Evolutionary conservation across 345 rosid species (phyloP).

Genomic region (Raphanus raphanistrum): DNA sequence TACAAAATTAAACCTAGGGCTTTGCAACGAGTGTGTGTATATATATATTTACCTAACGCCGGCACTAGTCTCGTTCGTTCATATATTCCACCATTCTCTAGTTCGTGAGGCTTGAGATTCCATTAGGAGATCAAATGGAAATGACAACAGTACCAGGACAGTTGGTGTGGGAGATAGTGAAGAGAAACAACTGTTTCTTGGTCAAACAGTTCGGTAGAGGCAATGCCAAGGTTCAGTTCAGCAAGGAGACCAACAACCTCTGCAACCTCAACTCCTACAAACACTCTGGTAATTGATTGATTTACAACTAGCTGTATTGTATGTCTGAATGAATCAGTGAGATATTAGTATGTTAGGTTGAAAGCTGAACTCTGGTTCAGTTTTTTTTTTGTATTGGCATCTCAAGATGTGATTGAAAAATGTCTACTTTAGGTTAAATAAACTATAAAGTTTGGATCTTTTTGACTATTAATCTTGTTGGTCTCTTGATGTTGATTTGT

Average conservation of each 20-base stretch:
- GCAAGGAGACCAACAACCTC: constrained; percentile 77
- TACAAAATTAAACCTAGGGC: background rate
- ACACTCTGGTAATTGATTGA: constrained; percentile 51
- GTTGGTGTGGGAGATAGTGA: constrained; percentile 77
- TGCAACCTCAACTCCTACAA: constrained; percentile 78
- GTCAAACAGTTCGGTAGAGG: constrained; percentile 79
- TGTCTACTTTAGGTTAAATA: background rate
- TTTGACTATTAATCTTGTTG: background rate
- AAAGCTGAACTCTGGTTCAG: background rate
- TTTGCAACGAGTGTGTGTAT: background rate
- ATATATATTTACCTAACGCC: background rate
- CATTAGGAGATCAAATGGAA: background rate
- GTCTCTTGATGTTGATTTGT: background rate
- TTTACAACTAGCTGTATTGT: too few relatives aligned
- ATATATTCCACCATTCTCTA: background rate
- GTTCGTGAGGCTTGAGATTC: background rate
- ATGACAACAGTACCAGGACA: constrained; percentile 77
- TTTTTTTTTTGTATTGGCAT: background rate
- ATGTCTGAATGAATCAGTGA: too few relatives aligned
- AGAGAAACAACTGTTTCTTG: constrained; percentile 69
- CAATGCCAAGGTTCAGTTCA: constrained; percentile 55
- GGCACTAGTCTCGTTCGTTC: background rate
- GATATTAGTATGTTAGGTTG: background rate
- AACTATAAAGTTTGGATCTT: background rate
- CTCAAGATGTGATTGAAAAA: background rate